Conservation (phyloP, 2,329 filamentous ascomycete species). For the Colletotrichum destructivum region DNA sequence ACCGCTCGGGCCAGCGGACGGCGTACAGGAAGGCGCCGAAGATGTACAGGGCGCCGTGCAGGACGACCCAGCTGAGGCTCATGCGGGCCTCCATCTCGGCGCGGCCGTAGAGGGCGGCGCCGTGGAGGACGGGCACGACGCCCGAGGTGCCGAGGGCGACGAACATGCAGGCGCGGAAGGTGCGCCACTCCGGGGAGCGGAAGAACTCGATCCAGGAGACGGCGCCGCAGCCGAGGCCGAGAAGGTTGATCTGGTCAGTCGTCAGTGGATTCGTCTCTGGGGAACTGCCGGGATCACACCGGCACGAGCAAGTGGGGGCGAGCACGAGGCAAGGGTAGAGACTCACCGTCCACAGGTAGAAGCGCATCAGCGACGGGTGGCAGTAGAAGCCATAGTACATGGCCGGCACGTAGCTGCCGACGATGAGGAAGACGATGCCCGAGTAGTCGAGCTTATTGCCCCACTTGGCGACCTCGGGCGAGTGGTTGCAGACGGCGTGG, state of each 20-base stretch:
- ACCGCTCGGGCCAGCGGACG: slow-evolving; percentile 86
- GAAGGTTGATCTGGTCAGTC: slow-evolving; percentile 74
- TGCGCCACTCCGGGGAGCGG: slow-evolving; percentile 85
- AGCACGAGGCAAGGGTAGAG: not conserved
- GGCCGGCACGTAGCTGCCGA: slow-evolving; percentile 90
- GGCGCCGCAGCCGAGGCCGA: slow-evolving; percentile 82
- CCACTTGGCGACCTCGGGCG: slow-evolving; percentile 80
- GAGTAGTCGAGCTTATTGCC: slow-evolving; percentile 96
- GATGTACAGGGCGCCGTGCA: slow-evolving; percentile 89
- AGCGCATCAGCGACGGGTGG: slow-evolving; percentile 72
- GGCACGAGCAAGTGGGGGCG: no score
- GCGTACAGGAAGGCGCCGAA: slow-evolving; percentile 90
- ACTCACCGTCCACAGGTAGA: slow-evolving; percentile 83
- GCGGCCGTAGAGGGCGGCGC: slow-evolving; percentile 77
- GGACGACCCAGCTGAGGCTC: slow-evolving; percentile 83
- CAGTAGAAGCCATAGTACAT: slow-evolving; percentile 91
- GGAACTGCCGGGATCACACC: not conserved
- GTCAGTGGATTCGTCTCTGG: not conserved
- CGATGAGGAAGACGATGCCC: slow-evolving; percentile 92
- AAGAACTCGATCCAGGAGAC: slow-evolving; percentile 88
- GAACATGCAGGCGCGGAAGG: slow-evolving; percentile 91
- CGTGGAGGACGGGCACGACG: slow-evolving; percentile 86
- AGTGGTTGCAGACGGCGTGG: slow-evolving; percentile 90
- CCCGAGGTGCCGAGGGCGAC: slow-evolving; percentile 88
- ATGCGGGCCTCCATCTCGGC: slow-evolving; percentile 79